phyloP scores from a whole-genome alignment of 2,329 filamentous ascomycete species.

The Aureobasidium sp. region DNA sequence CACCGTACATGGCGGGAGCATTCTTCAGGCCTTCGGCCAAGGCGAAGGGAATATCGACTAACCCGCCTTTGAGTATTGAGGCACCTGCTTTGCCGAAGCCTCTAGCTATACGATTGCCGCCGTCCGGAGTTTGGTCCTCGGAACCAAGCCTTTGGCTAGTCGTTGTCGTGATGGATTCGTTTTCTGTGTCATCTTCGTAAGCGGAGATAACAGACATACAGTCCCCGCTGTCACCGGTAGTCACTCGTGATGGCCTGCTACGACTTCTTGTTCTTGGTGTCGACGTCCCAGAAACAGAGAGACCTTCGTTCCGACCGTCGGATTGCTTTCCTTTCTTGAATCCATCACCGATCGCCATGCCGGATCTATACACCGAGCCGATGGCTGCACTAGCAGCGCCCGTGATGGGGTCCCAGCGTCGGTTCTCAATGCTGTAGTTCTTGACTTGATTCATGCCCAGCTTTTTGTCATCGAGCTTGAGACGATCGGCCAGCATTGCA shows the following conservation, averaged over 20 bases:
- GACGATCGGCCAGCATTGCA: neutral
- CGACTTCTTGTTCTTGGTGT: neutral
- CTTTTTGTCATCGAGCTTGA: slow-evolving; percentile 5
- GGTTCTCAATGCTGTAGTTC: neutral
- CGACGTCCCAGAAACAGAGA: neutral
- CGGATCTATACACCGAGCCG: neutral
- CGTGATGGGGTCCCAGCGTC: neutral
- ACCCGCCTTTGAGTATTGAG: neutral
- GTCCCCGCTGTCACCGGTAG: neutral
- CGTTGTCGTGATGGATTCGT: neutral
- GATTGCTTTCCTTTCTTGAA: neutral
- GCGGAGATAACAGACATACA: neutral
- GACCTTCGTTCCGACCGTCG: neutral
- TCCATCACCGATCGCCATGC: neutral
- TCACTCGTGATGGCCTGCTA: neutral
- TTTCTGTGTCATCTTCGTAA: slow-evolving; percentile 16
- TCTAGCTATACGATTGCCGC: neutral
- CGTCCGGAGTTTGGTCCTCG: neutral
- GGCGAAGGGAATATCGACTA: slow-evolving; percentile 1
- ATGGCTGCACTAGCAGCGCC: neutral
- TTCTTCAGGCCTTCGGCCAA: slow-evolving; percentile 64
- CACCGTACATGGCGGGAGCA: slow-evolving; percentile 60
- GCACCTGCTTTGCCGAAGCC: neutral
- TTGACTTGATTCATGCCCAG: neutral
- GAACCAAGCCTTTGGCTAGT: neutral